A percentile compares a stretch with the other conserved stretches of the same genome.
phyloP scores from a whole-genome alignment of 352 stramenopile species.

The Globisporangium cederbergense region DNA sequence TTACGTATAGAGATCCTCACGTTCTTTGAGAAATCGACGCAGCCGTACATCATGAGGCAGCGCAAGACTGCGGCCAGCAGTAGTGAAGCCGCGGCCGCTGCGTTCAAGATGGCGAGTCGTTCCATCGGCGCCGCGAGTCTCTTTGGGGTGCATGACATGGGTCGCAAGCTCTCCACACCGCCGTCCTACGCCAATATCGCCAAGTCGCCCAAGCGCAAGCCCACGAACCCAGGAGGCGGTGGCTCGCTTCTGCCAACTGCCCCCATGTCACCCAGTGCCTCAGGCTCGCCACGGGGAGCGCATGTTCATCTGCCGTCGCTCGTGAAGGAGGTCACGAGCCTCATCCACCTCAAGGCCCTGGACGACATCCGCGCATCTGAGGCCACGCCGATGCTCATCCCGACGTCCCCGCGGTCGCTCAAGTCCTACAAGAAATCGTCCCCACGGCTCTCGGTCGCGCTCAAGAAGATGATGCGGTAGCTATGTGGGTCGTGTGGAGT shows the following conservation, averaged over 20 bases:
- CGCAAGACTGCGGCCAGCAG: conserved; percentile 22
- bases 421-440: conserved; percentile 44
- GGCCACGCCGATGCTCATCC: conserved; percentile 23
- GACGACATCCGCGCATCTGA: conserved; percentile 28
- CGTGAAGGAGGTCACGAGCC: conserved; percentile 16
- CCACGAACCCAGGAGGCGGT: conserved; percentile 9
- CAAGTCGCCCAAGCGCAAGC: conserved; percentile 26
- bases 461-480: conserved; percentile 50
- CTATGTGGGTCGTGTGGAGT: neutral
- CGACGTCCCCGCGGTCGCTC: conserved; percentile 35
- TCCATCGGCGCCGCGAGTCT: conserved; percentile 43
- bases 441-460: conserved; percentile 32
- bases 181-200: conserved; percentile 29
- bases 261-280: neutral
- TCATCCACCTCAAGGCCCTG: conserved; percentile 16
- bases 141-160: conserved; percentile 34
- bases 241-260: conserved; percentile 8
- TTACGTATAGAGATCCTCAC: conserved; percentile 51
- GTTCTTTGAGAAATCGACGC: conserved; percentile 50
- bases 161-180: conserved; percentile 33
- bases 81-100: conserved; percentile 14
- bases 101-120: conserved; percentile 21
- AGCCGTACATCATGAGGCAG: conserved; percentile 56
- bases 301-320: conserved; percentile 7
- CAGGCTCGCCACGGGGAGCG: neutral